phyloP scores from a whole-genome alignment of 495 filamentous ascomycete genomes.

The Daldinia childiae region DNA sequence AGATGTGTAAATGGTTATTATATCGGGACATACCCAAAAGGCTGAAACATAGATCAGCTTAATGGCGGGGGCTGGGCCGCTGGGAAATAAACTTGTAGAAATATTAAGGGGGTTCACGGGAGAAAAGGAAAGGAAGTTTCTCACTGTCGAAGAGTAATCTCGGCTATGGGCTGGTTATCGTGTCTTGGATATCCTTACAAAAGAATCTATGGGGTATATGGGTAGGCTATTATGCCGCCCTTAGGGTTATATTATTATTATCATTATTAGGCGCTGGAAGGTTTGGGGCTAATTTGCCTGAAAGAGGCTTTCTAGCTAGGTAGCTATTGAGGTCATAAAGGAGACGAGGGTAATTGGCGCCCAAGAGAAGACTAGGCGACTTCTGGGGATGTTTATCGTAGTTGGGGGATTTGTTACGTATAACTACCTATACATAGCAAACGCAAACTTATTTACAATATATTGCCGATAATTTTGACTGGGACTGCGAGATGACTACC shows the following conservation, averaged over 20 bases:
- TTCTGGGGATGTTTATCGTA: slow-evolving; percentile 2
- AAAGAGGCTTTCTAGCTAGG: neutral
- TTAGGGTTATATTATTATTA: neutral
- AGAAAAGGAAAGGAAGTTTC: slow-evolving; percentile 9
- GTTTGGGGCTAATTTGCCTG: neutral
- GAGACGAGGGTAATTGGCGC: neutral
- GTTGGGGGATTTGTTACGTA: slow-evolving; percentile 9
- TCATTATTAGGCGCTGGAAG: neutral
- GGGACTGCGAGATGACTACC: neutral
- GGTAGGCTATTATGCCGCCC: slow-evolving; percentile 8
- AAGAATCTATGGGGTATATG: slow-evolving; percentile 12
- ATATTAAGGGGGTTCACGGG: slow-evolving; percentile 12
- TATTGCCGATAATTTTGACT: neutral
- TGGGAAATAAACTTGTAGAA: slow-evolving; percentile 10
- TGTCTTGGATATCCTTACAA: slow-evolving; percentile 13
- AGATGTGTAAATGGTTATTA: slow-evolving; percentile 31
- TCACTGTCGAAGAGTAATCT: slow-evolving; percentile 13
- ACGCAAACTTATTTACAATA: slow-evolving; percentile 12
- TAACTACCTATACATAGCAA: slow-evolving; percentile 15
- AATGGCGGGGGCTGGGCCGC: slow-evolving; percentile 30
- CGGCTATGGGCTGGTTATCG: slow-evolving; percentile 18
- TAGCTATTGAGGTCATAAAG: neutral
- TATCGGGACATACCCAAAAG: slow-evolving; percentile 29
- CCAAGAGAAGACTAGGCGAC: neutral
- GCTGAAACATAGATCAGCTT: slow-evolving; percentile 8